Conservation (phyloP, 2,329 filamentous ascomycete genomes). For the Trichoderma breve region DNA sequence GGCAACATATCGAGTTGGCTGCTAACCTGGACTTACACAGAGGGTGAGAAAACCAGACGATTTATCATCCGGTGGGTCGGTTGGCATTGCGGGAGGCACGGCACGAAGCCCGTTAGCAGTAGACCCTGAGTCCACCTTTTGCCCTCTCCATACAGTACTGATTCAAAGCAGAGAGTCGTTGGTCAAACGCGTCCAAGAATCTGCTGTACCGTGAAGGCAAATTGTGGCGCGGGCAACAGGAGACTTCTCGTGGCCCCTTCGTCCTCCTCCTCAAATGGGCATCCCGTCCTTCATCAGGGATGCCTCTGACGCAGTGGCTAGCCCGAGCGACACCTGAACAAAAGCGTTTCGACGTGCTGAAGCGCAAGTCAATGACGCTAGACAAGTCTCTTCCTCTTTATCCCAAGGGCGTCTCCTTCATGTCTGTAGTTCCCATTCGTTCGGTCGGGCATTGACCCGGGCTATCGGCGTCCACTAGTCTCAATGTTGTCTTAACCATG, state of each 20-base stretch:
- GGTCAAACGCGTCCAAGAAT: background rate
- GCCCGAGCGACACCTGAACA: background rate
- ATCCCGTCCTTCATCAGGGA: background rate
- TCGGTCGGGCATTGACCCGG: slow-evolving; percentile 4
- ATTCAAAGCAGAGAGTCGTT: background rate
- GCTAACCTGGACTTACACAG: background rate
- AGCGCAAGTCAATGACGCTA: background rate
- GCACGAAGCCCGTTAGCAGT: slow-evolving; percentile 4
- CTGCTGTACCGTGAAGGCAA: background rate
- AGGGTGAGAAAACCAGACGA: background rate
- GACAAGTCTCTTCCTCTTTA: background rate
- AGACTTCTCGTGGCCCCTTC: background rate
- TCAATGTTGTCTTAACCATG: background rate
- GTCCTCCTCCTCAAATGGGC: background rate
- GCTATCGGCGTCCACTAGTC: slow-evolving; percentile 7
- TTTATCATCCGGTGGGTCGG: background rate
- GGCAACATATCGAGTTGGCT: background rate
- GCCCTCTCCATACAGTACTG: background rate
- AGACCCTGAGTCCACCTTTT: background rate
- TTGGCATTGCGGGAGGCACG: slow-evolving; percentile 13
- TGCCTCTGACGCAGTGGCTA: background rate
- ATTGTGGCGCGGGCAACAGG: background rate
- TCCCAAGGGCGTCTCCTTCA: background rate
- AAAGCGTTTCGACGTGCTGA: slow-evolving; percentile 5
- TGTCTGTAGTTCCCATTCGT: background rate